Base-by-base conservation (phyloP, 2,329 filamentous ascomycete species). In the Microcyclosporella mali region DNA sequence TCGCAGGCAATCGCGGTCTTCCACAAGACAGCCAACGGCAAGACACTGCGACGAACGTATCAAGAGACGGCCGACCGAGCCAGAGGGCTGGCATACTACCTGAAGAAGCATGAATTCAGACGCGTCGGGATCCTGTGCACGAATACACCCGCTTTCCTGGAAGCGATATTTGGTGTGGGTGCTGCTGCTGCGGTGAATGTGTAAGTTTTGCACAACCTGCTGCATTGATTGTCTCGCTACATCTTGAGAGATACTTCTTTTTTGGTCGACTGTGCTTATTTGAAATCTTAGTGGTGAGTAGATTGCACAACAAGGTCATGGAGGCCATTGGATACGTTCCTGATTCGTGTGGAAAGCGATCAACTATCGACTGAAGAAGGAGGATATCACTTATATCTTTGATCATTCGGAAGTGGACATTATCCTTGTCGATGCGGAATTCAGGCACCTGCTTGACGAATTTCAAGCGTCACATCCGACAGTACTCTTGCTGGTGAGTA, bases 81-180 rank as follows among this genome's bases (percentile, higher is more conserved):
- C 2, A 72, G 86, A 32, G 92, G 90, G 1, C 70, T 98, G 14
- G 89, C 88, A 11, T 97, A 94, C 67, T 97, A 84, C 63, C 63
- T 98, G 43, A 77, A 78, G 55, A 86, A 85, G 63, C 79, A 85
- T 59, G 75, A 77, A 3, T 81, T 79, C 58, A 83, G 79, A 57
- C 77, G 85, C 46, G 84, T 97, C 4, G 92, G 92, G 6, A 82
- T 98, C 36, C 72, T 98, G 9, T 82, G 81, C 7, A 86, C 92
- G 2, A 98, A 98, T 63, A 98, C 92, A 1, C 92, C 92, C 0
- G 89, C 89, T 0, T 97, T 97, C 57, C 72, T 98, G 19, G 90
- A 97, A 67, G 78, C 81, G 6, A 86, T 95, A 49, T 98, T 87
- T 60, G 92, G 85, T 1, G 84, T 95, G 54, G 82, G 82, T 1